Evolutionary conservation across 768 basidiomycete species (phyloP).

Genomic region (Ramaria sp.): DNA sequence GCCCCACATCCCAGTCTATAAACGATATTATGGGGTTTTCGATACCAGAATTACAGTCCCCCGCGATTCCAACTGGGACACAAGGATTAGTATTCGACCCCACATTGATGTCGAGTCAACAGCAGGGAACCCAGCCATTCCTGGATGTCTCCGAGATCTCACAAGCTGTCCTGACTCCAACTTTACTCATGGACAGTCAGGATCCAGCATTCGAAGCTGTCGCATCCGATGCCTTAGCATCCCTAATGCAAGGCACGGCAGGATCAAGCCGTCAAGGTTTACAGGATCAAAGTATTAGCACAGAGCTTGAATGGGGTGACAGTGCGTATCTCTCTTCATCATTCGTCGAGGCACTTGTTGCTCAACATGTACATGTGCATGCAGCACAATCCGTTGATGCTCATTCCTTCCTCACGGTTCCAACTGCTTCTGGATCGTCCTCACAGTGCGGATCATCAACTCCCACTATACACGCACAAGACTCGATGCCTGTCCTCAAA

Average conservation of each 20-base stretch:
- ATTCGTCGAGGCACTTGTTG: background rate
- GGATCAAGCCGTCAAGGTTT: background rate
- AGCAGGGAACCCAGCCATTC: background rate
- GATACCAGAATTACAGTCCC: background rate
- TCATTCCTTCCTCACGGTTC: background rate
- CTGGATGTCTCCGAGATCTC: background rate
- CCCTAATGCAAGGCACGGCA: background rate
- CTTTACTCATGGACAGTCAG: background rate
- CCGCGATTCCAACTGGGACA: background rate
- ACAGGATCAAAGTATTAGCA: background rate
- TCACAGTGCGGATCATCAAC: slow-evolving; percentile 17
- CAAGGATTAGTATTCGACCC: background rate
- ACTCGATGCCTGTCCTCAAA: background rate
- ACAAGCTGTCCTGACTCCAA: background rate
- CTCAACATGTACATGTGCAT: background rate
- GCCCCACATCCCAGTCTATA: background rate
- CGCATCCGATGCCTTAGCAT: background rate
- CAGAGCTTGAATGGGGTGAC: background rate
- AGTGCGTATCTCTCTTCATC: background rate
- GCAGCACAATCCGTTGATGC: background rate
- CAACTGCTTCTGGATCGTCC: slow-evolving; percentile 43
- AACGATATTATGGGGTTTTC: background rate
- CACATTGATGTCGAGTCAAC: background rate
- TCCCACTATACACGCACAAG: slow-evolving; percentile 11
- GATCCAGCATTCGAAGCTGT: background rate